Evolutionary conservation across 257 asterid species (phyloP).

Genomic region (Plantago elongata): DNA sequence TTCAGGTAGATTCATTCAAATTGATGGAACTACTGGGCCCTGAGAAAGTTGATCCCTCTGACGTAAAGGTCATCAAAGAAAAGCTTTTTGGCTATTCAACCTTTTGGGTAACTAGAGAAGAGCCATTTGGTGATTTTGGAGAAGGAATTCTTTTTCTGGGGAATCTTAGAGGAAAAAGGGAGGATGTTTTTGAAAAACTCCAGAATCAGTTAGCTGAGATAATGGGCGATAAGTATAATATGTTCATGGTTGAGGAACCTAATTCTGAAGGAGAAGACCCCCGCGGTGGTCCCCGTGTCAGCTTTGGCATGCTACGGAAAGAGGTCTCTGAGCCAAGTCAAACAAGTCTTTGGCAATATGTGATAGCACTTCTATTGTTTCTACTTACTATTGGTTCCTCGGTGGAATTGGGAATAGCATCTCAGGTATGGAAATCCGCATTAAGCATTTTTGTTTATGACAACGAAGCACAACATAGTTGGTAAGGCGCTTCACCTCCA

Average conservation of each 20-base stretch:
- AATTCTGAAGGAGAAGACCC: constrained; percentile 86
- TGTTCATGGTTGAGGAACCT: constrained; percentile 97
- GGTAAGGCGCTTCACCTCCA: too few relatives aligned
- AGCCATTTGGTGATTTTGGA: constrained; percentile 85
- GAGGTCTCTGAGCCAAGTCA: constrained; percentile 93
- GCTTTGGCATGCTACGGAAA: constrained; percentile 86
- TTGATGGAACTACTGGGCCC: constrained; percentile 93
- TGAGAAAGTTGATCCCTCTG: constrained; percentile 82
- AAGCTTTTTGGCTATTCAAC: constrained; percentile 92
- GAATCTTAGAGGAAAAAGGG: constrained; percentile 84
- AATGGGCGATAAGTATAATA: constrained; percentile 83
- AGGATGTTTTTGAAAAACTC: constrained; percentile 73
- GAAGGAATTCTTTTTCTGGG: constrained; percentile 92
- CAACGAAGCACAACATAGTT: too few relatives aligned
- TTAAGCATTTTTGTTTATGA: constrained; percentile 5
- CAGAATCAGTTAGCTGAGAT: constrained; percentile 64
- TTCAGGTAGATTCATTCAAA: constrained; percentile 88
- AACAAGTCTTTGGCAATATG: constrained; percentile 94
- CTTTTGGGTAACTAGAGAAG: constrained; percentile 90
- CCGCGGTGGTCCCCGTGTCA: constrained; percentile 97
- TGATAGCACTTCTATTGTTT: constrained; percentile 73
- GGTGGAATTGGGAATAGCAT: constrained; percentile 86
- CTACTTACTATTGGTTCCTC: constrained; percentile 89
- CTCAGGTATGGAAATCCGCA: constrained; percentile 55
- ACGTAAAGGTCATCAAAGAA: constrained; percentile 70